Conservation (phyloP, 164 flowering plant genomes). For the Vitis rotundifolia region DNA sequence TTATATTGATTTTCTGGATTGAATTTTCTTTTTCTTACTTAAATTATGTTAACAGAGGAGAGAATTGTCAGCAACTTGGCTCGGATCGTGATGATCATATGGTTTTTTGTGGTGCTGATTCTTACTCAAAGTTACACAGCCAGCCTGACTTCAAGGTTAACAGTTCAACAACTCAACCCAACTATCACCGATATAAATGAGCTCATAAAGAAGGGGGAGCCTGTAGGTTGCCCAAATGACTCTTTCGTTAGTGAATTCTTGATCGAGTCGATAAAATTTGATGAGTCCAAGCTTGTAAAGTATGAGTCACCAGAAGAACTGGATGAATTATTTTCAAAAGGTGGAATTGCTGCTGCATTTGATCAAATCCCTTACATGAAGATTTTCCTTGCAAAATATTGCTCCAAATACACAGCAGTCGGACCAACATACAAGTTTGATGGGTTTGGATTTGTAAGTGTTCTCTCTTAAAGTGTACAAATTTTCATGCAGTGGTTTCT, state of each 20-base stretch:
- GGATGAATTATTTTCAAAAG: constrained; percentile 19
- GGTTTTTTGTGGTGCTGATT: constrained; percentile 54
- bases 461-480: neutral
- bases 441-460: constrained; percentile 30
- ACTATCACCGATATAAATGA: constrained; percentile 30
- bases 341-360: constrained; percentile 35
- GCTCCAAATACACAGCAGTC: constrained; percentile 24
- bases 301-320: constrained; percentile 27
- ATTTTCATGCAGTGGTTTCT: too few relatives aligned
- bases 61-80: constrained; percentile 37
- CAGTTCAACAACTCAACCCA: constrained; percentile 45
- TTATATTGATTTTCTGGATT: neutral
- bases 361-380: constrained; percentile 36
- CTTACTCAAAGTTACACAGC: constrained; percentile 53
- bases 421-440: constrained; percentile 22
- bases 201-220: constrained; percentile 26
- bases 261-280: constrained; percentile 20
- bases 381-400: constrained; percentile 26
- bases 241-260: constrained; percentile 33
- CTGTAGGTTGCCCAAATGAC: constrained; percentile 44
- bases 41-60: constrained; percentile 34
- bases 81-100: constrained; percentile 43
- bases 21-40: too few relatives aligned
- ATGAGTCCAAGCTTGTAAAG: constrained; percentile 17
- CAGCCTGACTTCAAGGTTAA: constrained; percentile 53